A percentile compares a stretch with the other conserved stretches of the same genome.
Conservation (phyloP, 1,284 basidiomycete genomes). For the Polyporus tsugae region DNA sequence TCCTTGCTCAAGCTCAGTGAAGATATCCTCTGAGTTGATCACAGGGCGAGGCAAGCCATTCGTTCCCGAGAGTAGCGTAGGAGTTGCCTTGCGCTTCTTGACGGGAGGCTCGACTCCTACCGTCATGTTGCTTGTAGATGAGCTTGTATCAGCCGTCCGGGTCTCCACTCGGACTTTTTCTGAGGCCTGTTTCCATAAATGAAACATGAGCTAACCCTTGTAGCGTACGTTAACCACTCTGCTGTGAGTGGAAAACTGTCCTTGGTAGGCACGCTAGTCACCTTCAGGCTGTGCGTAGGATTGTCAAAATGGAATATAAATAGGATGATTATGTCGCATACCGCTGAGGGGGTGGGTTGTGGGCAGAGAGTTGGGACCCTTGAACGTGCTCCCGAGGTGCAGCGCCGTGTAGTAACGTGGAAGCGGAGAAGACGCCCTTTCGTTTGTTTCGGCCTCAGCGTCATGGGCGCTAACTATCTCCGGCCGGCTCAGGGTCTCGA, state of each 20-base stretch:
- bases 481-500: not conserved
- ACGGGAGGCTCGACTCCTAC: constrained; percentile 2
- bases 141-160: not conserved
- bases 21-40: constrained; percentile 7
- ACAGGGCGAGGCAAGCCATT: constrained; percentile 17
- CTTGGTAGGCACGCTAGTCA: not conserved
- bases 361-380: not conserved
- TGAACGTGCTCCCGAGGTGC: not conserved
- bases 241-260: not conserved
- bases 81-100: constrained; percentile 20
- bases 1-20: constrained; percentile 3
- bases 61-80: not conserved
- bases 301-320: not conserved
- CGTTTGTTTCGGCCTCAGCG: not conserved
- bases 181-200: constrained; percentile 62
- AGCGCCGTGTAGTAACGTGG: not conserved
- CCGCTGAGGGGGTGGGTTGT: not conserved
- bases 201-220: constrained; percentile 52
- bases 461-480: not conserved
- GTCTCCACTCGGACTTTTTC: constrained; percentile 37
- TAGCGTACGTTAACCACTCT: constrained; percentile 8
- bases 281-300: not conserved
- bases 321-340: not conserved
- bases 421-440: not conserved
- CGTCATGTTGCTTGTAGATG: not conserved